Evolutionary conservation across 2,329 filamentous ascomycete genomes (phyloP).

Genomic region (Colletotrichum simmondsii): DNA sequence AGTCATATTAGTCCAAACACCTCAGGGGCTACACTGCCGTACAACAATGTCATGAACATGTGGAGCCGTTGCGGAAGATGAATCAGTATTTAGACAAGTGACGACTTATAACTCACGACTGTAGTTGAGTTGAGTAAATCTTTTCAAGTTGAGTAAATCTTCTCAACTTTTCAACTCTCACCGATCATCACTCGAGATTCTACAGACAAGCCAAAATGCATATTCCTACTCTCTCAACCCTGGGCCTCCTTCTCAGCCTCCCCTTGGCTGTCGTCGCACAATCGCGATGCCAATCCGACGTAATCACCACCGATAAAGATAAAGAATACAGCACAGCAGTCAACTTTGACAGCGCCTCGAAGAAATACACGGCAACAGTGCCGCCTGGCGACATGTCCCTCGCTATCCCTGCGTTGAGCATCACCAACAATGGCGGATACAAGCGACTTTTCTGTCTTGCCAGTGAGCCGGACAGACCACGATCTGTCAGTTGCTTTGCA

Average conservation of each 20-base stretch:
- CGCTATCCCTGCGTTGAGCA: not conserved
- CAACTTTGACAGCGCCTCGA: not conserved
- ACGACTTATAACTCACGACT: not conserved
- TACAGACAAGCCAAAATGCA: not conserved
- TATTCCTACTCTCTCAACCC: not conserved
- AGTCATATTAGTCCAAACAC: not conserved
- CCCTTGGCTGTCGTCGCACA: not conserved
- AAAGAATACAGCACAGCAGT: not conserved
- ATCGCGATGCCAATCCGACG: not conserved
- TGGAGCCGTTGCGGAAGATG: not conserved
- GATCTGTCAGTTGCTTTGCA: not conserved
- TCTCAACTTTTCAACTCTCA: too few relatives aligned
- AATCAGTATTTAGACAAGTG: not conserved
- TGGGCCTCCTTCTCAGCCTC: not conserved
- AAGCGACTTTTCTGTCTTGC: not conserved
- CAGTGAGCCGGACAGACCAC: not conserved
- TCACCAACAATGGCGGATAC: not conserved
- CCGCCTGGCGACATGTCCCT: not conserved
- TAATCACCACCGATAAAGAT: not conserved
- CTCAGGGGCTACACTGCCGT: not conserved
- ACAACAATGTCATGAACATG: not conserved
- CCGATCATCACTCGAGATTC: not conserved
- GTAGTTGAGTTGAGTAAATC: too few relatives aligned
- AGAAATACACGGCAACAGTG: not conserved
- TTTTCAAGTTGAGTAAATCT: too few relatives aligned